A percentile compares a stretch with the other conserved stretches of the same genome.
phyloP scores from a whole-genome alignment of 177 flowering plant species.

The Tripterygium wilfordii region DNA sequence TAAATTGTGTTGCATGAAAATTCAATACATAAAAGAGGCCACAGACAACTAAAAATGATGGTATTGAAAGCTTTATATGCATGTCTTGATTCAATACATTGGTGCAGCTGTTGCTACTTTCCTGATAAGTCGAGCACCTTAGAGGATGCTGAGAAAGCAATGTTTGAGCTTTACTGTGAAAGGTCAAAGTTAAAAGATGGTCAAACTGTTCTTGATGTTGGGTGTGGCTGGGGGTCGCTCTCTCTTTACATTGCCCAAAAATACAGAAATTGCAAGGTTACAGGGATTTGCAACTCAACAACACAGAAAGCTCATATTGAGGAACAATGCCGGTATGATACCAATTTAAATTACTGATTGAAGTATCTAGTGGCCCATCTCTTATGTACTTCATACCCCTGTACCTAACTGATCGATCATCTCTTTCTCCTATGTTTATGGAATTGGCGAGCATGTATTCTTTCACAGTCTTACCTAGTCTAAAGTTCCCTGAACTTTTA shows the following conservation, averaged over 20 bases:
- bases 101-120: constrained; percentile 82
- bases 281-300: constrained; percentile 84
- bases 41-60: constrained; percentile 1
- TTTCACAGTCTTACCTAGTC: no score
- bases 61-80: not conserved
- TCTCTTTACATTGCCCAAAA: constrained; percentile 74
- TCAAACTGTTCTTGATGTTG: constrained; percentile 85
- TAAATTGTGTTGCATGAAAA: no score
- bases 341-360: no score
- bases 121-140: constrained; percentile 43
- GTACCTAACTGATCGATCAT: no score
- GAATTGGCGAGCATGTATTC: no score
- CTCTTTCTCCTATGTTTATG: no score
- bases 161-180: constrained; percentile 85
- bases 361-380: no score
- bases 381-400: no score
- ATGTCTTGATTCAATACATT: constrained; percentile 1
- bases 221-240: constrained; percentile 97
- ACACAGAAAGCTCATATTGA: constrained; percentile 81
- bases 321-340: constrained; percentile 59
- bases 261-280: constrained; percentile 58
- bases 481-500: no score
- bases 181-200: constrained; percentile 81
- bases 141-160: constrained; percentile 88
- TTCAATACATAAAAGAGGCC: no score